A percentile compares a stretch with the other conserved stretches of the same genome.
phyloP scores from a whole-genome alignment of 1,284 basidiomycete genomes.

The Trichosporon asahii region DNA sequence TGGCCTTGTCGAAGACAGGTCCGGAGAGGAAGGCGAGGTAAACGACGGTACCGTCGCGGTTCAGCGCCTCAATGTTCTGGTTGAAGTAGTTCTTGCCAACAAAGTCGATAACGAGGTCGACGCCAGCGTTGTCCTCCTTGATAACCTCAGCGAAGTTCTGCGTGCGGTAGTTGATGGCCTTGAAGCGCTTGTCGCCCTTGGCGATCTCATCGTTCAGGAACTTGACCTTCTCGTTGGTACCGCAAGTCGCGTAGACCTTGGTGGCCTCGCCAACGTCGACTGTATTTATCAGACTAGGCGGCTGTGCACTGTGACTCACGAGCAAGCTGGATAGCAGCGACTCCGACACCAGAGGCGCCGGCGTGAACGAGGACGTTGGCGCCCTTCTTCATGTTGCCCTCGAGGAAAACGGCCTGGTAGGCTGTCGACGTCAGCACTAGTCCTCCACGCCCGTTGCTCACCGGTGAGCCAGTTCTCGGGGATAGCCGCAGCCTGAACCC shows the following conservation, averaged over 20 bases:
- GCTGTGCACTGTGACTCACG: slow-evolving; percentile 57
- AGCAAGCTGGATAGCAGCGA: slow-evolving; percentile 87
- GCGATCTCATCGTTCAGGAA: slow-evolving; percentile 61
- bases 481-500: slow-evolving; percentile 78
- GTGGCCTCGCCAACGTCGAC: slow-evolving; percentile 48
- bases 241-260: slow-evolving; percentile 78
- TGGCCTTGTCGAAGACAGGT: slow-evolving; percentile 59
- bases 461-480: slow-evolving; percentile 85
- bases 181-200: slow-evolving; percentile 60
- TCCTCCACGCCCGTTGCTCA: slow-evolving; percentile 39
- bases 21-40: slow-evolving; percentile 58
- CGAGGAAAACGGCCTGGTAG: slow-evolving; percentile 73
- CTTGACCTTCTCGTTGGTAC: slow-evolving; percentile 75
- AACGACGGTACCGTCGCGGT: slow-evolving; percentile 71
- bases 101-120: slow-evolving; percentile 80
- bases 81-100: slow-evolving; percentile 67
- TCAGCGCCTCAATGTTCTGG: slow-evolving; percentile 73
- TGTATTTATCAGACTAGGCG: slow-evolving; percentile 6
- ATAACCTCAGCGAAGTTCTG: slow-evolving; percentile 59
- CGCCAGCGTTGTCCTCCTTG: slow-evolving; percentile 48
- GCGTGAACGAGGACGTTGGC: slow-evolving; percentile 84
- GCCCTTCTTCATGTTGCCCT: slow-evolving; percentile 65
- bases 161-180: slow-evolving; percentile 81
- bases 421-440: slow-evolving; percentile 54
- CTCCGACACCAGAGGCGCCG: slow-evolving; percentile 82